These are phyloP conservation scores for Boechera divaricarpa DNA, from an alignment of 345 rosid species.

Conservation along the genomic window DNA sequence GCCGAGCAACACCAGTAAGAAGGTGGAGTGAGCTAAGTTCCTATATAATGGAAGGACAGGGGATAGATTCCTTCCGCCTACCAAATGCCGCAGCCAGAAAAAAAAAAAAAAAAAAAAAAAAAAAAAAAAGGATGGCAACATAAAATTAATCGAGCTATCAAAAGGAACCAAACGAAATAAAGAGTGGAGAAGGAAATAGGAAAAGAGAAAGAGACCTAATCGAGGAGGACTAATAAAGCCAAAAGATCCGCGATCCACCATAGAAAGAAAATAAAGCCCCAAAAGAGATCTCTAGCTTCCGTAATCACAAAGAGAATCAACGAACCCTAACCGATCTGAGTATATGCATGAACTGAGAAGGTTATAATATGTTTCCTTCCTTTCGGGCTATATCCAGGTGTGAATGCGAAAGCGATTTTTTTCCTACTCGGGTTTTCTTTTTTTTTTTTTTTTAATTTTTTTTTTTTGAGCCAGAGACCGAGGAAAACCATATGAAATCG, in stretches of 20 bases:
- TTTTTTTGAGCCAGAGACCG: slow-evolving; percentile 24
- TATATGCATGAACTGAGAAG: slow-evolving; percentile 38
- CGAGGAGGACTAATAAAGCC: slow-evolving; percentile 48
- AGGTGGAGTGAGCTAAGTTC: slow-evolving; percentile 20
- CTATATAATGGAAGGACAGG: not conserved
- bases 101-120: not conserved
- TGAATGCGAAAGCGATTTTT: slow-evolving; percentile 33
- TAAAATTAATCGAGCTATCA: slow-evolving; percentile 10
- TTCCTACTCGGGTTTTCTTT: not conserved
- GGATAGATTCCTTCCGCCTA: slow-evolving; percentile 13
- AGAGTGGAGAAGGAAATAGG: not conserved
- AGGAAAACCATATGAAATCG: slow-evolving; percentile 6
- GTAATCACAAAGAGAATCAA: slow-evolving; percentile 25
- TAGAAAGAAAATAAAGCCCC: slow-evolving; percentile 15
- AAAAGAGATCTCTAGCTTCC: slow-evolving; percentile 38
- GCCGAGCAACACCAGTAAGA: slow-evolving; percentile 7
- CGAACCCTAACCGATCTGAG: slow-evolving; percentile 45
- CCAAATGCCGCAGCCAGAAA: slow-evolving; percentile 15
- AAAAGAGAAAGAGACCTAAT: slow-evolving; percentile 48
- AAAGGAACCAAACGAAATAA: not conserved
- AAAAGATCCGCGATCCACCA: slow-evolving; percentile 58
- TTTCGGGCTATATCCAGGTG: slow-evolving; percentile 34
- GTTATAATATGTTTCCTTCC: slow-evolving; percentile 27
- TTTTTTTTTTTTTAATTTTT: not conserved
- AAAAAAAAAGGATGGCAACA: not conserved